phyloP scores from a whole-genome alignment of 2,329 filamentous ascomycete genomes.

The Exophiala aquamarina region DNA sequence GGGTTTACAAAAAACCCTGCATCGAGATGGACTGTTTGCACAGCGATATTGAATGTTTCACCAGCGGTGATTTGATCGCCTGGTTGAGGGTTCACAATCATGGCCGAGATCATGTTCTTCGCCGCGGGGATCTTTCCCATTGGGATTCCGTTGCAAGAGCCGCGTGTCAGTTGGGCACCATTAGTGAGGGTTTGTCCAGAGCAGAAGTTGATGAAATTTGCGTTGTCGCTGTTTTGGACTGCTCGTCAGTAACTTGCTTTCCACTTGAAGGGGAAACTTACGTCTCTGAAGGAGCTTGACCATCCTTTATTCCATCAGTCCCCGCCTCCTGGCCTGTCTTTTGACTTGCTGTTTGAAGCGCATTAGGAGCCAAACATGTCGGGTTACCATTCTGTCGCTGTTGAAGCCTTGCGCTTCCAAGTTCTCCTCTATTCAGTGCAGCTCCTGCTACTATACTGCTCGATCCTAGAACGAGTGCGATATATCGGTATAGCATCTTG shows the following conservation, averaged over 20 bases:
- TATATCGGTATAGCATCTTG: too few relatives aligned
- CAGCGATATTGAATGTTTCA: conserved; percentile 46
- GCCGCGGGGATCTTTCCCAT: conserved; percentile 57
- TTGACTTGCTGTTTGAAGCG: not conserved
- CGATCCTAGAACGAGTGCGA: too few relatives aligned
- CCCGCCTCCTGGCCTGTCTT: not conserved
- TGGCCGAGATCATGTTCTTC: conserved; percentile 56
- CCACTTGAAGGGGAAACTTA: conserved; percentile 9
- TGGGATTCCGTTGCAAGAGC: conserved; percentile 59
- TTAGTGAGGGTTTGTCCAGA: conserved; percentile 55
- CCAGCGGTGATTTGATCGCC: conserved; percentile 44
- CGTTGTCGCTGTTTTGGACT: conserved; percentile 32
- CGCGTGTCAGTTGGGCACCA: conserved; percentile 49
- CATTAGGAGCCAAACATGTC: not conserved
- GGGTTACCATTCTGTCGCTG: not conserved
- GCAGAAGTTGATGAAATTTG: conserved; percentile 64
- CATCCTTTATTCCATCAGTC: not conserved
- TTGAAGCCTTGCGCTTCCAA: not conserved
- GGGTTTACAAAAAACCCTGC: conserved; percentile 58
- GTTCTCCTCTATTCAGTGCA: not conserved
- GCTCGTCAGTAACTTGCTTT: conserved; percentile 3
- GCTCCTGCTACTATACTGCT: not conserved
- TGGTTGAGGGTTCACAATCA: conserved; percentile 50
- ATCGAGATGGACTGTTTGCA: conserved; percentile 50
- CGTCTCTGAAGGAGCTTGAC: conserved; percentile 21